Conservation (phyloP, 2,329 filamentous ascomycete species). For the Monosporascus cannonballus region DNA sequence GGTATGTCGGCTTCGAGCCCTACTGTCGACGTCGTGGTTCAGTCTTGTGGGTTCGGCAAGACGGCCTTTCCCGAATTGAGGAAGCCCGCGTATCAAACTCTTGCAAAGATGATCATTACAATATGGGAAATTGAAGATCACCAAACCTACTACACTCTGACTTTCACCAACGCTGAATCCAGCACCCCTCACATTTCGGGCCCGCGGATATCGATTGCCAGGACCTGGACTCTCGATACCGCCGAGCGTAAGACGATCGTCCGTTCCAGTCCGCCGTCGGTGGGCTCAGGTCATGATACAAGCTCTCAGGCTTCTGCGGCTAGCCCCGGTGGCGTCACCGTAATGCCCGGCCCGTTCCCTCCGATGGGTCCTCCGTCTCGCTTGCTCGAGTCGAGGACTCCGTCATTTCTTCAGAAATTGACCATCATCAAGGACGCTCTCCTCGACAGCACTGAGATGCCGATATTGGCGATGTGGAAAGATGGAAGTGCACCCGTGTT, state of each 20-base stretch:
- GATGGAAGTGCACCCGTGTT: conserved; percentile 69
- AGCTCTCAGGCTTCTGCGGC: conserved; percentile 37
- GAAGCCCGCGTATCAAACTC: conserved; percentile 37
- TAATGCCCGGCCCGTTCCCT: conserved; percentile 56
- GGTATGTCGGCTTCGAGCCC: conserved; percentile 47
- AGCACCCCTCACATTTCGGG: conserved; percentile 25
- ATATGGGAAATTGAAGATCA: conserved; percentile 65
- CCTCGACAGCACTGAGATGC: conserved; percentile 67
- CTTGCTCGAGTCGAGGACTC: conserved; percentile 47
- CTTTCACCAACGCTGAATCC: conserved; percentile 59
- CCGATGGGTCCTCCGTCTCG: conserved; percentile 60
- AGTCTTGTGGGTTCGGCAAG: conserved; percentile 39
- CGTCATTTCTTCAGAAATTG: conserved; percentile 66
- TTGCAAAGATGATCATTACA: conserved; percentile 71
- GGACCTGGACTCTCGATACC: conserved; percentile 36
- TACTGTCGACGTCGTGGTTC: conserved; percentile 62
- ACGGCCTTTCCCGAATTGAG: conserved; percentile 31
- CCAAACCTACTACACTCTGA: conserved; percentile 66
- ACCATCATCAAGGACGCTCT: conserved; percentile 71
- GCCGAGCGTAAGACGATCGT: conserved; percentile 39
- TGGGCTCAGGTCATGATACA: conserved; percentile 41
- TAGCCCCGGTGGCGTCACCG: conserved; percentile 46
- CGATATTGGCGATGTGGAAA: conserved; percentile 75
- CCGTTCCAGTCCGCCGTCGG: conserved; percentile 40
- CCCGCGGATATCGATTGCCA: conserved; percentile 32